These are phyloP conservation scores for Chytriomyces confervae DNA, from an alignment of 192 early-diverging fungal species.

Conservation along the genomic window DNA sequence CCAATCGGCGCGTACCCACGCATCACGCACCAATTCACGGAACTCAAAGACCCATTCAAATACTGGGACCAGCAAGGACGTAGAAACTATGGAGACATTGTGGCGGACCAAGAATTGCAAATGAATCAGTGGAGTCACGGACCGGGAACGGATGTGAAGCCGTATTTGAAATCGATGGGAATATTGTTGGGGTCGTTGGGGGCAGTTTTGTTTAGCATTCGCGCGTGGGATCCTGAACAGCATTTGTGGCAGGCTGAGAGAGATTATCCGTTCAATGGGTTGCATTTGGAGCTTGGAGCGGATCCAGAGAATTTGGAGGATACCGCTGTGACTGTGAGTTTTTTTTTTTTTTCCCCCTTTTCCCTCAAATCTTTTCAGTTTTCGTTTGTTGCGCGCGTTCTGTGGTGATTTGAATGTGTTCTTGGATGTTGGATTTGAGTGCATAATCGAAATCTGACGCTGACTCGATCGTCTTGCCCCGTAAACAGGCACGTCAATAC, in stretches of 20 bases:
- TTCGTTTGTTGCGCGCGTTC: neutral
- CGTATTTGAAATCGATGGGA: conserved; percentile 27
- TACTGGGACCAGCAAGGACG: conserved; percentile 66
- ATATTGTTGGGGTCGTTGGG: conserved; percentile 40
- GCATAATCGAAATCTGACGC: no score
- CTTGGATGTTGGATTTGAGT: neutral
- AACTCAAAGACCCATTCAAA: conserved; percentile 54
- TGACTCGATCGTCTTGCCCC: neutral
- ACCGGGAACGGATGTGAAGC: conserved; percentile 37
- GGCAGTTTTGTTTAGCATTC: conserved; percentile 18
- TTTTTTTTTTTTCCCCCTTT: neutral
- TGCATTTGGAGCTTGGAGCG: conserved; percentile 57
- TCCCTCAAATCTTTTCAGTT: no score
- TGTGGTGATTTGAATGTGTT: neutral
- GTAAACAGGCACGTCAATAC: conserved; percentile 31
- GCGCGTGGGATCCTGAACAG: conserved; percentile 48
- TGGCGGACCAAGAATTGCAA: conserved; percentile 53
- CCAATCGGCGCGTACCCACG: conserved; percentile 61
- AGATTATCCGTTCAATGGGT: conserved; percentile 56
- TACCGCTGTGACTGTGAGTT: conserved; percentile 38
- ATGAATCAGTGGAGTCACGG: conserved; percentile 52
- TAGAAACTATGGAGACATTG: conserved; percentile 58
- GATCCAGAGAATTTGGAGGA: conserved; percentile 56
- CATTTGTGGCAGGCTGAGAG: conserved; percentile 51
- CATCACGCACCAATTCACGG: conserved; percentile 46